Base-by-base conservation (phyloP, 805 yeast species). In the Scheffersomyces spartinae region DNA sequence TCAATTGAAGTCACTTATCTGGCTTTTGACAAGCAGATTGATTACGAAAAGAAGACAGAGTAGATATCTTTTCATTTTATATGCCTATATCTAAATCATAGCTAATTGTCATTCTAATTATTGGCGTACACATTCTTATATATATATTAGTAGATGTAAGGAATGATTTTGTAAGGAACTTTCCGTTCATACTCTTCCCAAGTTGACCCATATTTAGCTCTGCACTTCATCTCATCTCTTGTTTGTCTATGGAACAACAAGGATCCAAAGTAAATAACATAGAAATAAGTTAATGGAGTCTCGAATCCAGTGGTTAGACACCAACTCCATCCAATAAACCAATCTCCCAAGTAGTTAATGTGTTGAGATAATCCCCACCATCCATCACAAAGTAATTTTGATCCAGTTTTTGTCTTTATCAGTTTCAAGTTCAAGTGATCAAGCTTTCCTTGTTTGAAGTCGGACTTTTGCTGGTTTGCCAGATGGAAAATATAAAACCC, bases 321-420 rank as follows among this genome's bases (percentile, higher is more conserved):
- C 94, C 95, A 88, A 23, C 93, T 73, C 60, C 81, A 64, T 0
- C 95, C 83, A 43, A 85, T 75, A 21, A 91, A 47, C 86, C 95
- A 84, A 56, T 91, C 98, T 21, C 98, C 98, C 31, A 86, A 67
- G 52, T 91, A 91, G 47, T 91, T 91, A 45, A 83, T 84, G 49
- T 91, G 98, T 38, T 94, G 94, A 5, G 94, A 74, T 11, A 63
- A 49, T 2, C 79, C 80, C 98, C 98, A 91, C 98, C 97, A 91
- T 3, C 97, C 95, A 42, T 84, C 91, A 28, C 74, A 69, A 23
- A 91, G 56, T 35, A 91, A 64, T 43, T 71, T 80, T 14, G 94
- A 77, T 1, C 94, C 94, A 9, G 79, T 71, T 16, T 66, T 59
- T 0, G 96, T 78, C 35, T 69, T 57, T 31, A 91, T 80, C 26